phyloP scores from a whole-genome alignment of 2,329 filamentous ascomycete genomes.

The Fusarium proliferatum region DNA sequence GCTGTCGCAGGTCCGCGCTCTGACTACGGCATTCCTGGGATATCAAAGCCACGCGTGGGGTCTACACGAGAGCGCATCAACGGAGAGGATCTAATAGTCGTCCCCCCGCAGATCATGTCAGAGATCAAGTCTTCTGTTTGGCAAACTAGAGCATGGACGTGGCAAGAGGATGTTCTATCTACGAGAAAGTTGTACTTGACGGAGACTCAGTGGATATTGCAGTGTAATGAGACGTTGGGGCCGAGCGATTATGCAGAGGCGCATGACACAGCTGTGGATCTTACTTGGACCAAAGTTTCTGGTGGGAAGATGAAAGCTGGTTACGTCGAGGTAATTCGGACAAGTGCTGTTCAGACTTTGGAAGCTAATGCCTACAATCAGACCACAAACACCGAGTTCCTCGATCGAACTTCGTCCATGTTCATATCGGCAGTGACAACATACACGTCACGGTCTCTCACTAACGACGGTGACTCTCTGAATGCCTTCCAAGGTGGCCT shows the following conservation, averaged over 20 bases:
- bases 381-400: neutral
- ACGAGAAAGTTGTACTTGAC: neutral
- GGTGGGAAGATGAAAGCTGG: neutral
- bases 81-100: neutral
- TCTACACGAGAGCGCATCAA: neutral
- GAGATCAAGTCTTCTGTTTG: neutral
- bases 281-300: neutral
- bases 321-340: neutral
- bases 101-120: neutral
- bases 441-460: neutral
- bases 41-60: neutral
- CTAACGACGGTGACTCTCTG: neutral
- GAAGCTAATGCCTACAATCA: too few relatives aligned
- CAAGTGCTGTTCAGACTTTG: too few relatives aligned
- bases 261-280: neutral
- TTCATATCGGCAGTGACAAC: neutral
- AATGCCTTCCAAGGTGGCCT: neutral
- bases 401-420: neutral
- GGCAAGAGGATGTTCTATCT: neutral
- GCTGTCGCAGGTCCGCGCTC: neutral
- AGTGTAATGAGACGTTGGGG: neutral
- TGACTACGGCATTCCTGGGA: neutral
- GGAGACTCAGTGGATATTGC: neutral
- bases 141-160: neutral
- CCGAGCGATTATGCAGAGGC: neutral